Percentiles rank a stretch among this genome's conserved stretches.
Conservation (phyloP, 768 basidiomycete genomes). For the Naganishia kalamii region DNA sequence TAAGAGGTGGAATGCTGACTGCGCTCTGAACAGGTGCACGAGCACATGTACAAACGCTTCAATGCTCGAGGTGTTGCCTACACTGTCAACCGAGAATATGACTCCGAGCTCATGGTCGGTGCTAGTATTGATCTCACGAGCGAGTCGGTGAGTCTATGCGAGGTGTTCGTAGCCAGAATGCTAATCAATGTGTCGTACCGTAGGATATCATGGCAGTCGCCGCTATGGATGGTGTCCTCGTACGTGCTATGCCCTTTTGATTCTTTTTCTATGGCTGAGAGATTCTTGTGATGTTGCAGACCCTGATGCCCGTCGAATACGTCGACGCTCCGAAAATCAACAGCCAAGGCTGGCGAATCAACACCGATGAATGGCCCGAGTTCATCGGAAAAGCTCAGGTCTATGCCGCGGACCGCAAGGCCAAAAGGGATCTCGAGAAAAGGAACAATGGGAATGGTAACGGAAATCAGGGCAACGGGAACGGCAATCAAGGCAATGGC, state of each 20-base stretch:
- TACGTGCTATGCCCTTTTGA: conserved; percentile 2
- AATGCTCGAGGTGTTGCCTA: conserved; percentile 31
- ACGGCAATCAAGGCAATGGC: conserved; percentile 1
- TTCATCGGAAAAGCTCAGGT: conserved; percentile 11
- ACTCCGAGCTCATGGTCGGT: conserved; percentile 56
- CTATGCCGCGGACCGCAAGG: not conserved
- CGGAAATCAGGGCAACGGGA: conserved; percentile 12
- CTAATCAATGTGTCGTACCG: not conserved
- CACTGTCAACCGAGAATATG: conserved; percentile 47
- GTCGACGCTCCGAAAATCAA: conserved; percentile 10
- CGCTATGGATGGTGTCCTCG: conserved; percentile 51
- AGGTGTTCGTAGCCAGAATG: too few species aligned
- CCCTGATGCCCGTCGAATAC: conserved; percentile 9
- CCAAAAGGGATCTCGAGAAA: not conserved
- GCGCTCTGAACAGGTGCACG: conserved; percentile 49
- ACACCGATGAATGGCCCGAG: conserved; percentile 10
- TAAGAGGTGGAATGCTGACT: not conserved
- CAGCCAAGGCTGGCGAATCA: conserved; percentile 16
- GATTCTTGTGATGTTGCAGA: not conserved
- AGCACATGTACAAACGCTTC: conserved; percentile 51
- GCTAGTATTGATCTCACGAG: conserved; percentile 53
- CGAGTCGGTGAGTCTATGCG: conserved; percentile 42
- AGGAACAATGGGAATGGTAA: conserved; percentile 2
- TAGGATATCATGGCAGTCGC: conserved; percentile 52
- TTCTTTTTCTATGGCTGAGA: not conserved